phyloP scores from a whole-genome alignment of 2,329 filamentous ascomycete genomes.

The Didymosphaeria variabile region DNA sequence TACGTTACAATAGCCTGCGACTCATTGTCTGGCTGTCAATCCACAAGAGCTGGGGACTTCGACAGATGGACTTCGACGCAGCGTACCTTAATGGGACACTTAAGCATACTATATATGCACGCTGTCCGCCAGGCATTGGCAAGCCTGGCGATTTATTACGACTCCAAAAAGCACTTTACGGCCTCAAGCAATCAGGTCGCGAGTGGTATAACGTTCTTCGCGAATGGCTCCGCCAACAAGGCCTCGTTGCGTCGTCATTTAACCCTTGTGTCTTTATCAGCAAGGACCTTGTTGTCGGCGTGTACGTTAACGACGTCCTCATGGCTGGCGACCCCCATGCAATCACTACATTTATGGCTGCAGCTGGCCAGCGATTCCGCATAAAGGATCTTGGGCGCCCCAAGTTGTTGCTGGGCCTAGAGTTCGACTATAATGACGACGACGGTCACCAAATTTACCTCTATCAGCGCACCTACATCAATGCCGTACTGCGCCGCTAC shows the following conservation, averaged over 20 bases:
- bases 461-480: constrained; percentile 13
- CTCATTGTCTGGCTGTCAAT: no score
- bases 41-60: no score
- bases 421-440: constrained; percentile 12
- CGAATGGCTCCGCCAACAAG: no score
- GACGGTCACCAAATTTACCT: constrained; percentile 4
- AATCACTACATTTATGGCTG: background rate
- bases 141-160: no score
- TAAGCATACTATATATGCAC: no score
- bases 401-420: constrained; percentile 14
- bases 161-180: no score
- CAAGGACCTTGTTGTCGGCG: constrained; percentile 16
- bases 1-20: no score
- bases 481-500: constrained; percentile 12
- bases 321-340: constrained; percentile 6
- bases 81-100: no score
- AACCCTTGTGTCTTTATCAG: constrained; percentile 18
- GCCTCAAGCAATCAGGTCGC: no score
- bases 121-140: no score
- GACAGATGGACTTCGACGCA: no score
- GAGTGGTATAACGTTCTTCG: no score
- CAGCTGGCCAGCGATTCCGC: constrained; percentile 12
- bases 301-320: constrained; percentile 25
- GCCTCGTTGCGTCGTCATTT: constrained; percentile 1
- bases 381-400: constrained; percentile 19